phyloP scores from a whole-genome alignment of 2,329 filamentous ascomycete genomes.

The Cordyceps farinosa region DNA sequence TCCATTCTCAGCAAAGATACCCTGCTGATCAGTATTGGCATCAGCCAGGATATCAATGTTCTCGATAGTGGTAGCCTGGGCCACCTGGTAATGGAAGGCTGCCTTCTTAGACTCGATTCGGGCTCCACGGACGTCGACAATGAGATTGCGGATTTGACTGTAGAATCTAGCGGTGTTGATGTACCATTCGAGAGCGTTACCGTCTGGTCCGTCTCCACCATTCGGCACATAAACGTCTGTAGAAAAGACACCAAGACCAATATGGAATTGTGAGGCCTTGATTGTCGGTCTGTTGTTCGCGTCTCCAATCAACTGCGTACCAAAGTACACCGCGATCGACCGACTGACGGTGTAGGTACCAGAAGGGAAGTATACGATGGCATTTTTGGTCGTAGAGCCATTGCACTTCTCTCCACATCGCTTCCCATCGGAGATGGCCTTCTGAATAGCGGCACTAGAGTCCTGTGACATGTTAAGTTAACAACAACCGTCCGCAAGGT shows the following conservation, averaged over 20 bases:
- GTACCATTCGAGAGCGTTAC: slow-evolving; percentile 19
- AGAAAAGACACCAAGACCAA: neutral
- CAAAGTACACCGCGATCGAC: slow-evolving; percentile 22
- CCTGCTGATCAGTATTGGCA: too few relatives aligned
- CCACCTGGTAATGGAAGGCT: neutral
- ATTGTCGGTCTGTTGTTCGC: too few relatives aligned
- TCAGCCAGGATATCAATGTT: too few relatives aligned
- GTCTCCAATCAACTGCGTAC: slow-evolving; percentile 38
- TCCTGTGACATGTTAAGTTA: too few relatives aligned
- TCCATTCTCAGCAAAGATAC: slow-evolving; percentile 26
- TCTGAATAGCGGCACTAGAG: neutral
- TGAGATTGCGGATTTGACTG: slow-evolving; percentile 21
- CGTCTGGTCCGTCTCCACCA: slow-evolving; percentile 18
- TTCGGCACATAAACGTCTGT: slow-evolving; percentile 15
- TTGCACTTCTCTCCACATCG: neutral
- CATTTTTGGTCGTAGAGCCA: slow-evolving; percentile 18
- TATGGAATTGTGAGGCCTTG: slow-evolving; percentile 28
- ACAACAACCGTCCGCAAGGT: too few relatives aligned
- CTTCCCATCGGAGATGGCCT: neutral
- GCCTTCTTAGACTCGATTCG: too few relatives aligned
- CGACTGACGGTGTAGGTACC: slow-evolving; percentile 25
- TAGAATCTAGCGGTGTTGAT: slow-evolving; percentile 22
- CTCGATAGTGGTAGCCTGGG: neutral
- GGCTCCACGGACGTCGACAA: slow-evolving; percentile 13
- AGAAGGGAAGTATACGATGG: slow-evolving; percentile 27